Evolutionary conservation across 257 asterid species (phyloP).

Genomic region (Paraleonurus japonicus): DNA sequence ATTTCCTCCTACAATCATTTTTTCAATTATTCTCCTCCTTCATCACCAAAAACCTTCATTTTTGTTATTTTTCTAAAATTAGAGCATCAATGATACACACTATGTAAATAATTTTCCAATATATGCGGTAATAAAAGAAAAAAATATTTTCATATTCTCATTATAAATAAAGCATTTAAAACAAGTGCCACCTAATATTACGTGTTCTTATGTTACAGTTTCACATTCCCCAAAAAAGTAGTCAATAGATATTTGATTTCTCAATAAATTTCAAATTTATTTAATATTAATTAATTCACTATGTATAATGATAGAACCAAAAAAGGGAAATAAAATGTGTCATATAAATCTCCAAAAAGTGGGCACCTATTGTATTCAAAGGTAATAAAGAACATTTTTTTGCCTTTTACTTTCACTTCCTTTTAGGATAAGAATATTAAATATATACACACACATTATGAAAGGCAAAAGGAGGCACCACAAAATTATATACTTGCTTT

Average conservation of each 20-base stretch:
- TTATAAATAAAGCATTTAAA: too few species aligned
- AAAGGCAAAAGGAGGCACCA: not conserved
- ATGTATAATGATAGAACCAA: not conserved
- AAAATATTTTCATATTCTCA: too few species aligned
- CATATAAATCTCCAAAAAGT: slow-evolving; percentile 2
- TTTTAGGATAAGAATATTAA: slow-evolving; percentile 11
- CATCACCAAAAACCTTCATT: too few species aligned
- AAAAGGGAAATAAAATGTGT: not conserved
- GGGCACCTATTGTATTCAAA: slow-evolving; percentile 6
- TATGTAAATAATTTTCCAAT: too few species aligned
- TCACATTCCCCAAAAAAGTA: not conserved
- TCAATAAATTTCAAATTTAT: not conserved
- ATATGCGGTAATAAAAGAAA: too few species aligned
- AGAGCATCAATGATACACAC: too few species aligned
- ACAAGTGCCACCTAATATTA: too few species aligned
- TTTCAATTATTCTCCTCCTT: too few species aligned
- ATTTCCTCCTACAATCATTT: too few species aligned
- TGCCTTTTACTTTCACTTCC: slow-evolving; percentile 26
- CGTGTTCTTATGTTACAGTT: too few species aligned
- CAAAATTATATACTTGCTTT: not conserved
- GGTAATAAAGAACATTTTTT: not conserved
- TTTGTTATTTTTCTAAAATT: too few species aligned
- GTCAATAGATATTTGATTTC: not conserved
- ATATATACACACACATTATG: not conserved
- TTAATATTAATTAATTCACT: too few species aligned